Evolutionary conservation across 495 filamentous ascomycete genomes (phyloP).

Genomic region (Talaromyces borbonicus): DNA sequence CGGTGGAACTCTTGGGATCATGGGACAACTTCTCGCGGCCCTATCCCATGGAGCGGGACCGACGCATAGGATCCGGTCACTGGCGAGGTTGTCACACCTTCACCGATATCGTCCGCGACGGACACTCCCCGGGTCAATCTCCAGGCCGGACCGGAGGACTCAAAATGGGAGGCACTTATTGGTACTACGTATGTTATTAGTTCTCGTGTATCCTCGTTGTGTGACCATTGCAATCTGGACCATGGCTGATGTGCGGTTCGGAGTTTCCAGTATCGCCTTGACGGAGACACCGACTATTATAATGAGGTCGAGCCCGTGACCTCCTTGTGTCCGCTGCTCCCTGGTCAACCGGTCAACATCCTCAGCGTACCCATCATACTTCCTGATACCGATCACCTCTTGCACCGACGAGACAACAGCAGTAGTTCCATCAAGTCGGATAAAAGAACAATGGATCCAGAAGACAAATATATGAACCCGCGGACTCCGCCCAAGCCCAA

Average conservation of each 20-base stretch:
- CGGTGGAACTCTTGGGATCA: constrained; percentile 75
- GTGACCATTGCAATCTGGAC: background rate
- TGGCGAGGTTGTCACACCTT: constrained; percentile 84
- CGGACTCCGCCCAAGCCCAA: constrained; percentile 47
- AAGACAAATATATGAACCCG: constrained; percentile 64
- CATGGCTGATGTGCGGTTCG: constrained; percentile 1
- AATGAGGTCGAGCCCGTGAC: constrained; percentile 62
- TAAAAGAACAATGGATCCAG: constrained; percentile 66
- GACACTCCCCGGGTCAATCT: constrained; percentile 40
- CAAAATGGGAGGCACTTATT: constrained; percentile 88
- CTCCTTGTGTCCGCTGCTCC: constrained; percentile 72
- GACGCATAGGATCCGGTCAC: constrained; percentile 54
- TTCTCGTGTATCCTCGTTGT: constrained; percentile 24
- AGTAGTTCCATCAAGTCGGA: constrained; percentile 31
- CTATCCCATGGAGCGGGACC: constrained; percentile 72
- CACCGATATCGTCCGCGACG: constrained; percentile 75
- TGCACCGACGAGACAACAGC: constrained; percentile 27
- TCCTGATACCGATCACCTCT: constrained; percentile 32
- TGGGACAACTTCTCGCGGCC: constrained; percentile 82
- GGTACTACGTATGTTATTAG: constrained; percentile 97
- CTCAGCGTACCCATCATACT: constrained; percentile 67
- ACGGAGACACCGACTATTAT: constrained; percentile 63
- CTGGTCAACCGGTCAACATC: constrained; percentile 76
- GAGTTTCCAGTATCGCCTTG: constrained; percentile 58
- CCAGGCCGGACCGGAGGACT: constrained; percentile 64